Evolutionary conservation across 2,329 filamentous ascomycete species (phyloP).

Genomic region (Fusarium gaditjirri): DNA sequence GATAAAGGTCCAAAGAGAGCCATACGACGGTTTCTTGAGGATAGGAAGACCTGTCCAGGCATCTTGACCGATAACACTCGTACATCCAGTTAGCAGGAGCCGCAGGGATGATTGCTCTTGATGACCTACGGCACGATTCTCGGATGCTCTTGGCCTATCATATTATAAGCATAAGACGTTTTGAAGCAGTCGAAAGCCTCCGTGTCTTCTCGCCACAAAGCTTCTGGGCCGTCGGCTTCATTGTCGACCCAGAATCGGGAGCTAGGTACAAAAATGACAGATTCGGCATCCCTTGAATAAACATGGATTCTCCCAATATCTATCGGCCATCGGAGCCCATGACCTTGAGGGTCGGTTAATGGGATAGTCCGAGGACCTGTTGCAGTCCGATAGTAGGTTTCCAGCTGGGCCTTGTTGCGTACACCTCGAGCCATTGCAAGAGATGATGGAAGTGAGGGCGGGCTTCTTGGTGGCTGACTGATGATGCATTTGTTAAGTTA

Average conservation of each 20-base stretch:
- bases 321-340: neutral
- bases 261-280: neutral
- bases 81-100: rapidly evolving
- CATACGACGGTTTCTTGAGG: neutral
- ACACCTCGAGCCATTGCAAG: neutral
- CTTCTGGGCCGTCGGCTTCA: neutral
- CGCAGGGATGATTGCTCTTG: rapidly evolving
- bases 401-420: neutral
- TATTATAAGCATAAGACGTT: neutral
- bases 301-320: neutral
- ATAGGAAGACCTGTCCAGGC: slow-evolving; percentile 3
- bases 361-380: neutral
- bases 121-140: neutral
- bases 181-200: neutral
- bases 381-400: neutral
- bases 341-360: neutral
- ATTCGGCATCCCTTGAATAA: neutral
- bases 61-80: neutral
- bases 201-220: rapidly evolving
- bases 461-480: too few species aligned
- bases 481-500: too few species aligned
- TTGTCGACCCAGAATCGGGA: neutral
- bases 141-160: neutral
- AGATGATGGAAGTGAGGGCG: neutral
- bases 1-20: neutral